These are phyloP conservation scores for Phaffomyces thermotolerans DNA, from an alignment of 805 yeast genomes.

Conservation along the genomic window DNA sequence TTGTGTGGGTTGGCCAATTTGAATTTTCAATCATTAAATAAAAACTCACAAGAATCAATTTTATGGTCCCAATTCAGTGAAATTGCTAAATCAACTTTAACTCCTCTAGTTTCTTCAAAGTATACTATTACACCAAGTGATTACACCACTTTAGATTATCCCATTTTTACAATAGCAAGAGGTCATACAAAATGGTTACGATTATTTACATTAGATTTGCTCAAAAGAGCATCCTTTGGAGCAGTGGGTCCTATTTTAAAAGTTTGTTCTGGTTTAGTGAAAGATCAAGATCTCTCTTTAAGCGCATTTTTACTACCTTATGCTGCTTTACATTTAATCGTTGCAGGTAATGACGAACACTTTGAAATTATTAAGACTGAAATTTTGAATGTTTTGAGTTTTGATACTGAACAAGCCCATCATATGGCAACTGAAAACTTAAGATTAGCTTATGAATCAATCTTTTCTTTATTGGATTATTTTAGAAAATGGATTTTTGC, in stretches of 20 bases:
- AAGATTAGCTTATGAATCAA: conserved; percentile 59
- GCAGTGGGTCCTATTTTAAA: conserved; percentile 42
- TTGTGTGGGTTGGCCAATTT: conserved; percentile 42
- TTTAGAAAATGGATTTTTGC: conserved; percentile 61
- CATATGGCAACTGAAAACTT: conserved; percentile 54
- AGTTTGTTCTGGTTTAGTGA: conserved; percentile 56
- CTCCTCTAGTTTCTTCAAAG: conserved; percentile 67
- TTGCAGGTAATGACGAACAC: conserved; percentile 33
- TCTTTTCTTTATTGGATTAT: conserved; percentile 77
- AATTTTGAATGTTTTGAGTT: conserved; percentile 48
- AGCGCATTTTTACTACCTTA: conserved; percentile 74
- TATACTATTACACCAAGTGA: conserved; percentile 47
- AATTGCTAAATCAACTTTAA: conserved; percentile 61
- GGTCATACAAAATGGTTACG: conserved; percentile 68
- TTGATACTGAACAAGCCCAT: conserved; percentile 35
- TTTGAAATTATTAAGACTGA: conserved; percentile 47
- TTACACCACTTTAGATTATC: conserved; percentile 46
- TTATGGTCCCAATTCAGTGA: conserved; percentile 62
- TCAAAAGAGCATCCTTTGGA: conserved; percentile 31
- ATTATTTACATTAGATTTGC: conserved; percentile 57
- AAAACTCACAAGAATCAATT: conserved; percentile 22
- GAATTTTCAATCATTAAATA: conserved; percentile 22
- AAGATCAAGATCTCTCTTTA: conserved; percentile 62
- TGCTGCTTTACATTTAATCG: conserved; percentile 56
- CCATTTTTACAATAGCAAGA: conserved; percentile 51